Percentiles rank a stretch among this genome's conserved stretches.
Conservation (phyloP, 139 green algal genomes). For the Trebouxia sp. region DNA sequence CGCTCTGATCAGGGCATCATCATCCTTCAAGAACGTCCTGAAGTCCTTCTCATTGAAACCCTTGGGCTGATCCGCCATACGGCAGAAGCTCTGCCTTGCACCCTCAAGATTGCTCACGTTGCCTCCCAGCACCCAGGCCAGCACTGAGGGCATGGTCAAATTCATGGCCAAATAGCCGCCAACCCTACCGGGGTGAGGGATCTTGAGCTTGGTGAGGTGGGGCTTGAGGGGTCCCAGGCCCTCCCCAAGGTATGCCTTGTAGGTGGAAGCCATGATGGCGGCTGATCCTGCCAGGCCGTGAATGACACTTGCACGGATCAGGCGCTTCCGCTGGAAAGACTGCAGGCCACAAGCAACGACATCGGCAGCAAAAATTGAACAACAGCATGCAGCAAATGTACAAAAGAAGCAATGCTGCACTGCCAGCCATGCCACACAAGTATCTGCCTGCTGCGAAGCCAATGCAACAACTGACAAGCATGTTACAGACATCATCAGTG, state of each 20-base stretch:
- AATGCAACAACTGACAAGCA: neutral
- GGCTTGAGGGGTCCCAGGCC: conserved; percentile 74
- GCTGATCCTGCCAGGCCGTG: conserved; percentile 90
- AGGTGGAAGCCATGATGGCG: conserved; percentile 90
- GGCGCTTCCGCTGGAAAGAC: conserved; percentile 66
- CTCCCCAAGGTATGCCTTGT: conserved; percentile 88
- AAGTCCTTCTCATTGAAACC: conserved; percentile 64
- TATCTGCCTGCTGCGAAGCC: neutral
- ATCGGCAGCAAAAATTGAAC: neutral
- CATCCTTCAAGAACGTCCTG: conserved; percentile 64
- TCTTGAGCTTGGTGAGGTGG: conserved; percentile 72
- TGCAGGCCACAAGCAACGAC: conserved; percentile 22
- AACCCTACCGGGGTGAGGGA: conserved; percentile 92
- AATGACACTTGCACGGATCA: conserved; percentile 80
- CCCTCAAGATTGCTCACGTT: conserved; percentile 58
- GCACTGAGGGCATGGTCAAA: conserved; percentile 77
- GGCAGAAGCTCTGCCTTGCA: conserved; percentile 43
- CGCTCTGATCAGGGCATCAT: conserved; percentile 65
- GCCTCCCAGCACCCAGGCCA: conserved; percentile 85
- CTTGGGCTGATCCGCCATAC: conserved; percentile 64
- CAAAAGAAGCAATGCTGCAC: too few species aligned
- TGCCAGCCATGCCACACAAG: neutral
- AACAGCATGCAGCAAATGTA: too few species aligned
- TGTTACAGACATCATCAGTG: neutral
- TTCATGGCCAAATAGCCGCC: conserved; percentile 67